A percentile compares a stretch with the other conserved stretches of the same genome.
phyloP scores from a whole-genome alignment of 2,329 filamentous ascomycete species.

The Ustilaginoidea virens region DNA sequence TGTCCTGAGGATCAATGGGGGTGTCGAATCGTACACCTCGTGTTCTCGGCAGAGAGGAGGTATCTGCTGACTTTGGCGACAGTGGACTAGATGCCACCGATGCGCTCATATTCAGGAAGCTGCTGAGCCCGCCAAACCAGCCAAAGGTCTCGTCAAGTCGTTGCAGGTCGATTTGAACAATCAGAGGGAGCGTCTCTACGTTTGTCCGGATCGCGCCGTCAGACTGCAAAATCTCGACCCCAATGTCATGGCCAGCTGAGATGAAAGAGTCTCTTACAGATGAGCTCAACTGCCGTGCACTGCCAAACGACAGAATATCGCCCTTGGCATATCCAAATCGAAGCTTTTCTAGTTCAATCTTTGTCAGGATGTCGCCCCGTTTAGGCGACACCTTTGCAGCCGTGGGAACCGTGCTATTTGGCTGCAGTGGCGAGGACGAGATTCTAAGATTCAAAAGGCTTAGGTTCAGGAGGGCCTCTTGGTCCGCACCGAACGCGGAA shows the following conservation, averaged over 20 bases:
- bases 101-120: slow-evolving; percentile 73
- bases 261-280: slow-evolving; percentile 45
- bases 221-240: slow-evolving; percentile 33
- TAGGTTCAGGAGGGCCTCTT: slow-evolving; percentile 37
- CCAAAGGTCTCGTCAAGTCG: slow-evolving; percentile 73
- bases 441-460: slow-evolving; percentile 28
- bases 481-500: slow-evolving; percentile 22
- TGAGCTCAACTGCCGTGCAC: slow-evolving; percentile 37
- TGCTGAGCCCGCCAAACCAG: slow-evolving; percentile 83
- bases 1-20: slow-evolving; percentile 32
- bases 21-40: slow-evolving; percentile 44
- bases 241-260: slow-evolving; percentile 40
- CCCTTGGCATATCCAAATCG: slow-evolving; percentile 46
- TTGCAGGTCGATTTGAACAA: slow-evolving; percentile 62
- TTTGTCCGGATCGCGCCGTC: slow-evolving; percentile 36
- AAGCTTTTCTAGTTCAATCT: slow-evolving; percentile 38
- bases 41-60: slow-evolving; percentile 27
- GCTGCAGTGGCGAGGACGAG: slow-evolving; percentile 4
- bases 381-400: slow-evolving; percentile 3
- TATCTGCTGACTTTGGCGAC: slow-evolving; percentile 20
- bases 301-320: slow-evolving; percentile 48
- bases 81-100: slow-evolving; percentile 67
- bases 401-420: slow-evolving; percentile 1
- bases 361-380: slow-evolving; percentile 15
- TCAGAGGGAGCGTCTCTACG: slow-evolving; percentile 61